phyloP scores from a whole-genome alignment of 2,329 filamentous ascomycete genomes.

The Helotiales sp. region DNA sequence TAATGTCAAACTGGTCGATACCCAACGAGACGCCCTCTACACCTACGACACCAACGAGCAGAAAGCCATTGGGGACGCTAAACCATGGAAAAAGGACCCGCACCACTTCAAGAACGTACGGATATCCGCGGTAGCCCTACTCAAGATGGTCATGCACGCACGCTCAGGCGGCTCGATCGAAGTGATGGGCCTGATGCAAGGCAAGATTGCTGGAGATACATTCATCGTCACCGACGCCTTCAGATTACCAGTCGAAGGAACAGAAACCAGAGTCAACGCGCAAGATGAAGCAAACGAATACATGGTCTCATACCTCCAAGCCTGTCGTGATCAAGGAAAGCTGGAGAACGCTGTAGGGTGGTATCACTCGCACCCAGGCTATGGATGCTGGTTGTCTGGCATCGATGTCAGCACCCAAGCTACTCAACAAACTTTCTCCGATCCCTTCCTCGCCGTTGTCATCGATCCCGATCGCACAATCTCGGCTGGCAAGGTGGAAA shows the following conservation, averaged over 20 bases:
- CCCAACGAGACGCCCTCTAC: constrained; percentile 88
- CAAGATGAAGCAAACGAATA: constrained; percentile 97
- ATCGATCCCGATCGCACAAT: constrained; percentile 96
- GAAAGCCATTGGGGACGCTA: constrained; percentile 60
- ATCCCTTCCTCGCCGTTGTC: constrained; percentile 93
- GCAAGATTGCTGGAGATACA: constrained; percentile 80
- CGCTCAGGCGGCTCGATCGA: constrained; percentile 91
- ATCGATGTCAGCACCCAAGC: constrained; percentile 91
- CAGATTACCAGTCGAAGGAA: constrained; percentile 91
- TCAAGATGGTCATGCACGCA: constrained; percentile 99
- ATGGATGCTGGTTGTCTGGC: constrained; percentile 95
- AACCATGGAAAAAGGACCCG: constrained; percentile 77
- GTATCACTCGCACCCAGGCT: constrained; percentile 98
- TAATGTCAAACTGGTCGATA: constrained; percentile 78
- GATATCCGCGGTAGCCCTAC: constrained; percentile 87
- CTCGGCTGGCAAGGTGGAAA: constrained; percentile 89
- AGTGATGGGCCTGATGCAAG: constrained; percentile 98
- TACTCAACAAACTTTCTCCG: constrained; percentile 80
- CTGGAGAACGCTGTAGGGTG: constrained; percentile 94
- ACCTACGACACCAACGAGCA: constrained; percentile 71
- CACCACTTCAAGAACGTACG: constrained; percentile 92
- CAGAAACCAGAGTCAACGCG: constrained; percentile 97
- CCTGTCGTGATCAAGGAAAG: constrained; percentile 73
- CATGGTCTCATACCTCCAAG: constrained; percentile 80
- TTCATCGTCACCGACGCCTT: constrained; percentile 95